Percentiles rank a stretch among this genome's conserved stretches.
Evolutionary conservation across 768 basidiomycete species (phyloP).

Genomic region (Leccinum disarticulatum): DNA sequence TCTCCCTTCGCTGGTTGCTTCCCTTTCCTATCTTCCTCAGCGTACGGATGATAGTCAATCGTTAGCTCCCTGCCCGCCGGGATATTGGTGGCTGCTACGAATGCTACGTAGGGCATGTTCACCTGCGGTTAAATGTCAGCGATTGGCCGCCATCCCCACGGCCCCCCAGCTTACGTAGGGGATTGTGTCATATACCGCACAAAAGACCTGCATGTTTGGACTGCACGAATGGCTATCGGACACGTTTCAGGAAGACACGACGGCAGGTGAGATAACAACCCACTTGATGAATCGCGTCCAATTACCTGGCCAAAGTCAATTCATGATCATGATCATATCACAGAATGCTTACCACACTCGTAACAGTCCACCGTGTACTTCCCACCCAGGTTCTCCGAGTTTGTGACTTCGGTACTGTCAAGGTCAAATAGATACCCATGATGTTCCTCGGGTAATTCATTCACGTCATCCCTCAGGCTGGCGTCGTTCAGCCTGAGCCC

Average conservation of each 20-base stretch:
- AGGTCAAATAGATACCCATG: slow-evolving; percentile 61
- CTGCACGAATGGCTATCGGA: slow-evolving; percentile 62
- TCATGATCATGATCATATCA: neutral
- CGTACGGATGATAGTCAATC: slow-evolving; percentile 61
- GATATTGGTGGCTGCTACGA: slow-evolving; percentile 51
- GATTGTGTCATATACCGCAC: slow-evolving; percentile 62
- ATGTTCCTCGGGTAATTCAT: slow-evolving; percentile 35
- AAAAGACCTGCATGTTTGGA: slow-evolving; percentile 57
- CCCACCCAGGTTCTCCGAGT: slow-evolving; percentile 32
- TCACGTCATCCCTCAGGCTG: slow-evolving; percentile 47
- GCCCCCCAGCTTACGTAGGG: slow-evolving; percentile 41
- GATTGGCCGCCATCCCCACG: neutral
- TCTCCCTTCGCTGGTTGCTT: slow-evolving; percentile 29
- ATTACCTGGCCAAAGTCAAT: slow-evolving; percentile 48
- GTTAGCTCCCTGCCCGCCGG: slow-evolving; percentile 55
- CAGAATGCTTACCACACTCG: slow-evolving; percentile 42
- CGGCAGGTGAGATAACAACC: slow-evolving; percentile 16
- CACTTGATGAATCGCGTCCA: slow-evolving; percentile 79
- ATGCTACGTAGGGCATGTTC: slow-evolving; percentile 62
- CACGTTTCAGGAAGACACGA: slow-evolving; percentile 5
- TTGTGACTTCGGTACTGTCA: slow-evolving; percentile 50
- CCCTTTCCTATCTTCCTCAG: slow-evolving; percentile 26
- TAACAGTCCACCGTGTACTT: slow-evolving; percentile 59
- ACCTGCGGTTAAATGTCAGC: slow-evolving; percentile 35
- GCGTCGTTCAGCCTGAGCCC: slow-evolving; percentile 1